These are phyloP conservation scores for Pleurotus platypus DNA, from an alignment of 768 basidiomycete genomes.

Conservation along the genomic window DNA sequence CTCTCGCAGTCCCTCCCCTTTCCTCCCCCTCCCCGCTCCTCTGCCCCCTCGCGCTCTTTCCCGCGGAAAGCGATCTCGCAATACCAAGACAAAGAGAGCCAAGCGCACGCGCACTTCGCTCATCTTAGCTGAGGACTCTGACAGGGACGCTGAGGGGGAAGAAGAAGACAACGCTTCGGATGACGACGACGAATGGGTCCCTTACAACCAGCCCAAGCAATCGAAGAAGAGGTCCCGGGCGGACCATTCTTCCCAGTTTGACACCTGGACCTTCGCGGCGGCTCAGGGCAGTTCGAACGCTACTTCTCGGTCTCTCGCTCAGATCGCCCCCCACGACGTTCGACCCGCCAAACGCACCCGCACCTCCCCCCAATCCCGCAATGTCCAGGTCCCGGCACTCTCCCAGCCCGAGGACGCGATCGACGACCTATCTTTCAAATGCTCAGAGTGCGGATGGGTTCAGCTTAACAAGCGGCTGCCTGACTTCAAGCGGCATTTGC, in stretches of 20 bases:
- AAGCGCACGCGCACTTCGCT: background rate
- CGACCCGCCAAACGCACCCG: slow-evolving; percentile 24
- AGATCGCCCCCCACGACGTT: background rate
- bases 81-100: background rate
- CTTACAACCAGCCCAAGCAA: background rate
- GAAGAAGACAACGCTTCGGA: background rate
- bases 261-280: background rate
- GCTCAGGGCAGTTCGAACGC: slow-evolving; percentile 4
- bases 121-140: background rate
- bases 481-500: slow-evolving; percentile 58
- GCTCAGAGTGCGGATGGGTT: slow-evolving; percentile 44
- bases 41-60: background rate
- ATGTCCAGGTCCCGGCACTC: slow-evolving; percentile 31
- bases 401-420: slow-evolving; percentile 18
- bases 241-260: background rate
- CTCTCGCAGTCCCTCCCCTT: background rate
- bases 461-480: slow-evolving; percentile 49
- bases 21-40: background rate
- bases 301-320: slow-evolving; percentile 3
- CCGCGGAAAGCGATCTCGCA: background rate
- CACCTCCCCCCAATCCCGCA: slow-evolving; percentile 37
- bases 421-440: slow-evolving; percentile 23
- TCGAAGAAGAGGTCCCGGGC: background rate
- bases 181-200: slow-evolving; percentile 2
- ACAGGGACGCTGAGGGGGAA: background rate